phyloP scores from a whole-genome alignment of 2,329 filamentous ascomycete genomes.

The Fusarium subtropicale region DNA sequence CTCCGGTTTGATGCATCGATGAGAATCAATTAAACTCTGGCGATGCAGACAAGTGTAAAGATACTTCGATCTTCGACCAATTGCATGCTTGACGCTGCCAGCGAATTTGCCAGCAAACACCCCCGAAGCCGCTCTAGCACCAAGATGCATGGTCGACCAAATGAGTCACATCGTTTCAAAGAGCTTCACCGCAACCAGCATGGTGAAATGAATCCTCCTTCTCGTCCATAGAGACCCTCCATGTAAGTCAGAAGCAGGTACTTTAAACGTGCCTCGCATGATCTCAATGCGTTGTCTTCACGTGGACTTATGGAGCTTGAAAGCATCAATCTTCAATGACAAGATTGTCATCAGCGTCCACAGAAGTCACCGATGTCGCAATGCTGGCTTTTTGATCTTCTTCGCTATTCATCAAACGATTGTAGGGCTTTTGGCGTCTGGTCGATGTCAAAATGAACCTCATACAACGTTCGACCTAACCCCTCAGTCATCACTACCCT shows the following conservation, averaged over 20 bases:
- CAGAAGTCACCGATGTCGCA: neutral
- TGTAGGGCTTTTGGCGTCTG: neutral
- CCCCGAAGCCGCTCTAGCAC: neutral
- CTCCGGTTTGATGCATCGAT: neutral
- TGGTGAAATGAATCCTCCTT: neutral
- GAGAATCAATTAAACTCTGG: neutral
- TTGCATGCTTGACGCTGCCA: neutral
- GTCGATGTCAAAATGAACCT: conserved; percentile 27
- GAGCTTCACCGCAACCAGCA: neutral
- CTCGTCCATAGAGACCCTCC: neutral
- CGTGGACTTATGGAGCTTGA: neutral
- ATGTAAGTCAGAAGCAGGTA: neutral
- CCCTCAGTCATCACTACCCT: conserved; percentile 22
- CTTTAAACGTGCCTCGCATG: neutral
- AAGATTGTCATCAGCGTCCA: neutral
- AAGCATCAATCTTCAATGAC: neutral
- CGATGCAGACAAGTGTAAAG: neutral
- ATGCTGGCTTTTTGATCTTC: neutral
- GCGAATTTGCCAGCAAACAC: neutral
- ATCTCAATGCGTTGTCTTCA: too few relatives aligned
- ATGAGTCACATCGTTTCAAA: conserved; percentile 4
- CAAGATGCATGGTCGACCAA: neutral
- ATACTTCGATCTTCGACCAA: neutral
- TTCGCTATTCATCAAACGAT: neutral
- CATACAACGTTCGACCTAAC: conserved; percentile 35